A percentile compares a stretch with the other conserved stretches of the same genome.
These are phyloP conservation scores for Coelastrella sp. DNA, from an alignment of 139 green algal genomes.

Conservation along the genomic window DNA sequence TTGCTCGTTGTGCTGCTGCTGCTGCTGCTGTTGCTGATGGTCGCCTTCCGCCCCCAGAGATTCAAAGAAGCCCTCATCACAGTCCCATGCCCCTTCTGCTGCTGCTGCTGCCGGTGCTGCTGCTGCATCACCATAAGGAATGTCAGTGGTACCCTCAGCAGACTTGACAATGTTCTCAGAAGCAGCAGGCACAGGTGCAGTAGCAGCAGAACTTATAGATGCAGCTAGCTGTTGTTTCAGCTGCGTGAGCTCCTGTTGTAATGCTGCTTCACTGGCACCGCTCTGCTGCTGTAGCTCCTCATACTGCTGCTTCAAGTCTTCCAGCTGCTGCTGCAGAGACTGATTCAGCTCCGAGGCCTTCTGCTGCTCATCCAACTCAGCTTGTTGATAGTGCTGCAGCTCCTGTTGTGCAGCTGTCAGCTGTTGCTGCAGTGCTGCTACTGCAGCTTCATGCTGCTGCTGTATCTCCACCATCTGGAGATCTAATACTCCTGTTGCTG, in stretches of 20 bases:
- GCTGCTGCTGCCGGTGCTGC: constrained; percentile 13
- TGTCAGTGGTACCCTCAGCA: too few species aligned
- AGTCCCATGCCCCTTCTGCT: background rate
- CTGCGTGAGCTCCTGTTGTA: background rate
- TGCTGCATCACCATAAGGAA: background rate
- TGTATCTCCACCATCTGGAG: background rate
- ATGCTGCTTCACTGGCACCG: background rate
- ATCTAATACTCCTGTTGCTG: background rate
- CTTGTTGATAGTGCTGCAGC: constrained; percentile 12
- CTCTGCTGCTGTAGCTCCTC: background rate
- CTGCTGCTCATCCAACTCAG: background rate
- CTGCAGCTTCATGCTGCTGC: background rate
- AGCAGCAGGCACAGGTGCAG: background rate
- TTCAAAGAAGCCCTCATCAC: background rate
- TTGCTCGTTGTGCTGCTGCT: background rate
- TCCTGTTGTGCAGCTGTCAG: background rate
- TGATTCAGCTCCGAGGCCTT: background rate
- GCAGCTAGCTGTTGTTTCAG: background rate
- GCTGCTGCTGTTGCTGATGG: constrained; percentile 18
- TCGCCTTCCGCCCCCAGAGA: too few species aligned
- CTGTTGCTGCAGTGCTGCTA: constrained; percentile 3
- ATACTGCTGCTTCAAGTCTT: constrained; percentile 12
- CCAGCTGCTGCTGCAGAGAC: constrained; percentile 20
- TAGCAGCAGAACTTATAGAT: background rate
- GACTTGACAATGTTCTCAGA: too few species aligned